Evolutionary conservation across 495 filamentous ascomycete genomes (phyloP).

Genomic region (Lophium mytilinum): DNA sequence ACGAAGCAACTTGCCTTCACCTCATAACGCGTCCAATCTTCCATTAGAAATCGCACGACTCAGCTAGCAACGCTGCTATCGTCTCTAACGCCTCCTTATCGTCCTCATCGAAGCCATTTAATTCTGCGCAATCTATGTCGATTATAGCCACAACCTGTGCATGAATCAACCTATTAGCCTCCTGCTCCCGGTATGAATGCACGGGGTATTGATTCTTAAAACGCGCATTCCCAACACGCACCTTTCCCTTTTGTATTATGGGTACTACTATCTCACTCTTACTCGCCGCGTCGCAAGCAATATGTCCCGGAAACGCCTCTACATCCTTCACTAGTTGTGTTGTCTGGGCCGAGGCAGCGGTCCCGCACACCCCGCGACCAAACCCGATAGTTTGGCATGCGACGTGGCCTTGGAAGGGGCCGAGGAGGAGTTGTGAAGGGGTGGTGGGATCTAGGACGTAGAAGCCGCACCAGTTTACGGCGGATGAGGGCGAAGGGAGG

Average conservation of each 20-base stretch:
- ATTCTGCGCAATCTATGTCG: conserved; percentile 72
- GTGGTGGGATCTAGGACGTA: conserved; percentile 61
- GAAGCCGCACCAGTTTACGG: conserved; percentile 89
- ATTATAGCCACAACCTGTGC: conserved; percentile 73
- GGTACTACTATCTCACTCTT: conserved; percentile 90
- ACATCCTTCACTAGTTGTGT: conserved; percentile 75
- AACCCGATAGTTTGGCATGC: conserved; percentile 81
- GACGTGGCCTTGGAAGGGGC: conserved; percentile 81
- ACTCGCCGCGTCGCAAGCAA: conserved; percentile 77
- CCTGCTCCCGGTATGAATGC: conserved; percentile 10
- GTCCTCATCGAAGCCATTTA: conserved; percentile 65
- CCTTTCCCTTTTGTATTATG: conserved; percentile 53
- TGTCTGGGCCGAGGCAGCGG: conserved; percentile 53
- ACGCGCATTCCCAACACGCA: conserved; percentile 29
- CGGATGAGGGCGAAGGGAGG: conserved; percentile 60
- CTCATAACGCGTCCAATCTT: too few species aligned
- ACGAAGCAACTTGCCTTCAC: too few species aligned
- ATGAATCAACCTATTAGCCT: conserved; percentile 10
- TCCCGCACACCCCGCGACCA: conserved; percentile 74
- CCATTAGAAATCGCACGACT: conserved; percentile 55
- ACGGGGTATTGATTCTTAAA: not conserved
- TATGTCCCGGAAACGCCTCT: conserved; percentile 72
- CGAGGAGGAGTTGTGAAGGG: conserved; percentile 55
- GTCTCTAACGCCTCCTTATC: conserved; percentile 63
- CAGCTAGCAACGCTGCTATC: conserved; percentile 56